Evolutionary conservation across 116 monocot genomes (phyloP).

Genomic region (Dioscorea cayenensis): DNA sequence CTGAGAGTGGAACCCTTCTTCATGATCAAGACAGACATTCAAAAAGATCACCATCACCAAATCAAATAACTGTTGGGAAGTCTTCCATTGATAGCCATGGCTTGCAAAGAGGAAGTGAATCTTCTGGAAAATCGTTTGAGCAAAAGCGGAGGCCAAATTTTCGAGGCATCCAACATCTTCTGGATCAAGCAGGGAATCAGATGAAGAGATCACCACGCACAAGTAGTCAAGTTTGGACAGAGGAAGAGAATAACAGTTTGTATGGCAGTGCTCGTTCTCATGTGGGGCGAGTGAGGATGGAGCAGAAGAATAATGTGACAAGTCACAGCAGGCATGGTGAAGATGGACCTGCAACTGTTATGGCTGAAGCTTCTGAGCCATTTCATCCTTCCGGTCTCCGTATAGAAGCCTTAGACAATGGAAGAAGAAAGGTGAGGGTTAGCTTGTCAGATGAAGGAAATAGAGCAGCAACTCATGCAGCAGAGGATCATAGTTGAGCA

Average conservation of each 20-base stretch:
- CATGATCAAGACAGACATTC: background rate
- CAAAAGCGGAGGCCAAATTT: background rate
- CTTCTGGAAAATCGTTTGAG: background rate
- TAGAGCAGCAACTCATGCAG: too few species aligned
- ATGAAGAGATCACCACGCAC: background rate
- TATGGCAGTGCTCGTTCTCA: background rate
- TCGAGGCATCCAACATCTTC: constrained; percentile 9
- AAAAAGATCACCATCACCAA: background rate
- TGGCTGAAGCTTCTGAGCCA: background rate
- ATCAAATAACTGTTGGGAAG: background rate
- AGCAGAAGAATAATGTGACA: constrained; percentile 27
- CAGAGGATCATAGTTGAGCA: too few species aligned
- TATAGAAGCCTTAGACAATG: background rate
- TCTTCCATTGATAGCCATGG: background rate
- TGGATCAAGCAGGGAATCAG: background rate
- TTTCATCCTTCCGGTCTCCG: background rate
- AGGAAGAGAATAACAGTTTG: background rate
- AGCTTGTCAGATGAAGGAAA: too few species aligned
- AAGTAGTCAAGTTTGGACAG: background rate
- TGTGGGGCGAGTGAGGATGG: constrained; percentile 25
- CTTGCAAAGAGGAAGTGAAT: background rate
- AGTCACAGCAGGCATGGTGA: constrained; percentile 5
- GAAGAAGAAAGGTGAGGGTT: background rate
- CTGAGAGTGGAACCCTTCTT: background rate
- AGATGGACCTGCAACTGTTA: background rate